These are phyloP conservation scores for Curvularia lunata DNA, from an alignment of 2,329 filamentous ascomycete species.

Conservation along the genomic window DNA sequence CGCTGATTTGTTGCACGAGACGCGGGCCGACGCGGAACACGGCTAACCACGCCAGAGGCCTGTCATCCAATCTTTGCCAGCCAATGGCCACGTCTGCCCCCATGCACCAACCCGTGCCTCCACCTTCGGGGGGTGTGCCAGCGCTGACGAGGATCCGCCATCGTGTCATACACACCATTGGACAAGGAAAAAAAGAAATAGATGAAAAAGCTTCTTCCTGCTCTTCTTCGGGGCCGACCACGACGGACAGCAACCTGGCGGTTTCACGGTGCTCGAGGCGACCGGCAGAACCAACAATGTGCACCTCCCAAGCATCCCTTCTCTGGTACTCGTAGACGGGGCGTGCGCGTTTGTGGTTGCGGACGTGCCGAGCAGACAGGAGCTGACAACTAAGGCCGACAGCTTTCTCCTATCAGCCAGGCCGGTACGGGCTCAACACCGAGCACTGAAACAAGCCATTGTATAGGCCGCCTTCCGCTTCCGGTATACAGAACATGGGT, in stretches of 20 bases:
- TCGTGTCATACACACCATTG: neutral
- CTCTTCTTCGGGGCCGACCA: neutral
- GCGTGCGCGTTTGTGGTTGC: conserved; percentile 4
- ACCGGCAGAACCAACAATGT: neutral
- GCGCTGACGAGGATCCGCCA: neutral
- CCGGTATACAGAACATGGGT: conserved; percentile 10
- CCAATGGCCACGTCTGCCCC: conserved; percentile 1
- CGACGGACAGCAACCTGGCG: neutral
- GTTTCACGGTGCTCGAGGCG: neutral
- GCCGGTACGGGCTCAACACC: conserved; percentile 6
- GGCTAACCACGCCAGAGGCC: conserved; percentile 11
- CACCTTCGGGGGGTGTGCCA: conserved; percentile 5
- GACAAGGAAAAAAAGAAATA: neutral
- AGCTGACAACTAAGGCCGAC: conserved; percentile 2
- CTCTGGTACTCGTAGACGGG: neutral
- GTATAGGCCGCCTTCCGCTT: conserved; percentile 10
- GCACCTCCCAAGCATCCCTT: neutral
- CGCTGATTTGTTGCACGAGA: conserved; percentile 10
- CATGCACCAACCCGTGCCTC: conserved; percentile 7
- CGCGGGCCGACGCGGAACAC: conserved; percentile 15
- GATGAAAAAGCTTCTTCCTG: neutral
- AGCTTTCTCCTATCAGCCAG: conserved; percentile 13
- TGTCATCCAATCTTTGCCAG: neutral
- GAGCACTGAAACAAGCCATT: conserved; percentile 17
- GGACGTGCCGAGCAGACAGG: conserved; percentile 6